Conservation (phyloP, 1,139 yeast genomes). For the Geotrichum histeridarum region DNA sequence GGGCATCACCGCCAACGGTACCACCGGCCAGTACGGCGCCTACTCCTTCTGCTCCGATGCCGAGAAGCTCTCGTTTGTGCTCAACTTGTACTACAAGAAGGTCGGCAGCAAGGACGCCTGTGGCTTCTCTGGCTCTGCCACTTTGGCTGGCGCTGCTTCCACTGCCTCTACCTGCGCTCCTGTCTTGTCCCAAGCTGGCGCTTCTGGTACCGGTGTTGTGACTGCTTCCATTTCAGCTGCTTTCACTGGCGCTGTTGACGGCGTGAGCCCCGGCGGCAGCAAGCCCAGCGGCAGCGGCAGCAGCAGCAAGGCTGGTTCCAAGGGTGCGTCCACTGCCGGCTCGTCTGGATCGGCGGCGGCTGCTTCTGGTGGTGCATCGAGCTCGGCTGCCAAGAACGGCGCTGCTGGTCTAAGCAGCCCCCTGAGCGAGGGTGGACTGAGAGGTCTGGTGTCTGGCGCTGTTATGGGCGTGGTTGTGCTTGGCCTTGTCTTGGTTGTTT, state of each 20-base stretch:
- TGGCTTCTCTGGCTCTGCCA: constrained; percentile 54
- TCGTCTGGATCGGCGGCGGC: constrained; percentile 20
- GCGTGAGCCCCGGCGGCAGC: constrained; percentile 23
- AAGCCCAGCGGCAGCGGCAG: constrained; percentile 15
- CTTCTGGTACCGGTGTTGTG: constrained; percentile 27
- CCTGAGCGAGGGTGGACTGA: too few species aligned
- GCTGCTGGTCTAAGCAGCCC: too few species aligned
- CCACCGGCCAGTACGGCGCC: constrained; percentile 51
- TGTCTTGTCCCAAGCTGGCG: constrained; percentile 32
- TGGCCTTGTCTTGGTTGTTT: constrained; percentile 13
- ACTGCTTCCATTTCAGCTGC: constrained; percentile 24
- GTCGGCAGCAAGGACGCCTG: constrained; percentile 48
- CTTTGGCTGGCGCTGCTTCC: constrained; percentile 45
- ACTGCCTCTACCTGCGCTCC: constrained; percentile 52
- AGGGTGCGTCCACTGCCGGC: constrained; percentile 3
- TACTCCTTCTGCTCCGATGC: constrained; percentile 53
- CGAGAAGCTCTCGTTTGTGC: constrained; percentile 58
- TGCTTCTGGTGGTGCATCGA: constrained; percentile 24
- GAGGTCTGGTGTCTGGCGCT: too few species aligned
- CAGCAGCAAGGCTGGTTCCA: neutral
- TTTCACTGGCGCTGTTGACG: constrained; percentile 25
- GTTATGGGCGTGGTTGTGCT: neutral
- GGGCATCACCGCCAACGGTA: constrained; percentile 51
- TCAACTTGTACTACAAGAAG: constrained; percentile 53
- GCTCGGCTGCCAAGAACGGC: neutral